Conservation (phyloP, 1,284 basidiomycete genomes). For the Microbotryum intermedium region DNA sequence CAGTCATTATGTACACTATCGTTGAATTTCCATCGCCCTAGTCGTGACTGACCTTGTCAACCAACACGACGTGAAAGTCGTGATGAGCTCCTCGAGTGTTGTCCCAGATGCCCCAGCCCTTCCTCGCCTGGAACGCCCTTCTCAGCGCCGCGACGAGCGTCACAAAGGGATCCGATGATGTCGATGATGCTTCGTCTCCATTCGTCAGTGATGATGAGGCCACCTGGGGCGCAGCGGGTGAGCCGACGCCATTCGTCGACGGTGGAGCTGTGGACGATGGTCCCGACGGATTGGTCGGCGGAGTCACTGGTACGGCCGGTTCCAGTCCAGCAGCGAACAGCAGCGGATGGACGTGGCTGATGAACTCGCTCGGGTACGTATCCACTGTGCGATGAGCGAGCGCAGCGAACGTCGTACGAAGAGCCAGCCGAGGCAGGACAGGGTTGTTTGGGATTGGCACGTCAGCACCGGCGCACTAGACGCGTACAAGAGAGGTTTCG, state of each 20-base stretch:
- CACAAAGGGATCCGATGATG: conserved; percentile 40
- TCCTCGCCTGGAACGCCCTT: conserved; percentile 52
- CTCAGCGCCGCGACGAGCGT: conserved; percentile 50
- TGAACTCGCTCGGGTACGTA: conserved; percentile 41
- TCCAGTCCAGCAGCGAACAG: conserved; percentile 87
- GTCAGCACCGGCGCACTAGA: too few relatives aligned
- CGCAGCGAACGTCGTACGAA: too few relatives aligned
- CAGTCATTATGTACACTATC: too few relatives aligned
- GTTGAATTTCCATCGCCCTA: too few relatives aligned
- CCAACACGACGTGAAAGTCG: conserved; percentile 68
- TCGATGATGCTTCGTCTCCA: too few relatives aligned
- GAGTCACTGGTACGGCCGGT: conserved; percentile 24
- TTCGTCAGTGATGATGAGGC: too few relatives aligned
- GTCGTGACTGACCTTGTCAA: conserved; percentile 65
- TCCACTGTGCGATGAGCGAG: conserved; percentile 18
- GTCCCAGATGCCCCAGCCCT: conserved; percentile 43
- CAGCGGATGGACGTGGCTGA: conserved; percentile 74
- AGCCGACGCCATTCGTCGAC: too few relatives aligned
- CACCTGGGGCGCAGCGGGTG: not conserved
- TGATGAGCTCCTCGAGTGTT: conserved; percentile 41
- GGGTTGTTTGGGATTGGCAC: too few relatives aligned
- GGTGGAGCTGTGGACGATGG: conserved; percentile 6
- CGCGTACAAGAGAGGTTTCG: too few relatives aligned
- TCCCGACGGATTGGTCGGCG: conserved; percentile 15
- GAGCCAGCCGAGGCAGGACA: too few relatives aligned